Conservation (phyloP, 2,329 filamentous ascomycete genomes). For the Bertia moriformis region DNA sequence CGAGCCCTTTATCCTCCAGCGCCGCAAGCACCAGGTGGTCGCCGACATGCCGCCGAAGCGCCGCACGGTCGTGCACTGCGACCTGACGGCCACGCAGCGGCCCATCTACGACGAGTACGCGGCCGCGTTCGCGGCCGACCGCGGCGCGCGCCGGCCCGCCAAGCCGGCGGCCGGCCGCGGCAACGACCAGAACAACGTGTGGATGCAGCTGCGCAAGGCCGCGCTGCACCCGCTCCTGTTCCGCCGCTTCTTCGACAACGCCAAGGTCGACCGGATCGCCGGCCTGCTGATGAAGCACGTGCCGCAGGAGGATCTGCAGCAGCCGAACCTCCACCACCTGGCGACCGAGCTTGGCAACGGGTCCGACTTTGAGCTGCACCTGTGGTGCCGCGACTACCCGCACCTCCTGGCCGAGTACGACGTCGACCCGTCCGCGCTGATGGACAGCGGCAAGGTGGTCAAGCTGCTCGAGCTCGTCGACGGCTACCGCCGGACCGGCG, state of each 20-base stretch:
- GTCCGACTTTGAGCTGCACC: slow-evolving; percentile 51
- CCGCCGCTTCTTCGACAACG: slow-evolving; percentile 64
- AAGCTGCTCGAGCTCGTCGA: slow-evolving; percentile 63
- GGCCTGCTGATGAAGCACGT: slow-evolving; percentile 62
- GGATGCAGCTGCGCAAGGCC: slow-evolving; percentile 85
- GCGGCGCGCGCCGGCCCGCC: slow-evolving; percentile 43
- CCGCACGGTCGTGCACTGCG: slow-evolving; percentile 65
- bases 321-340: slow-evolving; percentile 34
- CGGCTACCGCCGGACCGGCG: slow-evolving; percentile 63
- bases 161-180: slow-evolving; percentile 33
- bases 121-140: slow-evolving; percentile 46
- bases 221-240: slow-evolving; percentile 85
- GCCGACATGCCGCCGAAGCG: slow-evolving; percentile 68
- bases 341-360: slow-evolving; percentile 38
- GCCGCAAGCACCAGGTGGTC: slow-evolving; percentile 89
- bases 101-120: slow-evolving; percentile 56
- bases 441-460: slow-evolving; percentile 68
- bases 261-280: slow-evolving; percentile 62
- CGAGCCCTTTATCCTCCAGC: slow-evolving; percentile 83
- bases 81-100: slow-evolving; percentile 59
- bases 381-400: slow-evolving; percentile 46
- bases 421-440: slow-evolving; percentile 33
- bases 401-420: slow-evolving; percentile 36
- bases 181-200: slow-evolving; percentile 51
- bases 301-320: slow-evolving; percentile 34